Percentiles rank a stretch among this genome's conserved stretches.
Evolutionary conservation across 108 stramenopile species (phyloP).

Genomic region (Fistulifera pelliculosa): DNA sequence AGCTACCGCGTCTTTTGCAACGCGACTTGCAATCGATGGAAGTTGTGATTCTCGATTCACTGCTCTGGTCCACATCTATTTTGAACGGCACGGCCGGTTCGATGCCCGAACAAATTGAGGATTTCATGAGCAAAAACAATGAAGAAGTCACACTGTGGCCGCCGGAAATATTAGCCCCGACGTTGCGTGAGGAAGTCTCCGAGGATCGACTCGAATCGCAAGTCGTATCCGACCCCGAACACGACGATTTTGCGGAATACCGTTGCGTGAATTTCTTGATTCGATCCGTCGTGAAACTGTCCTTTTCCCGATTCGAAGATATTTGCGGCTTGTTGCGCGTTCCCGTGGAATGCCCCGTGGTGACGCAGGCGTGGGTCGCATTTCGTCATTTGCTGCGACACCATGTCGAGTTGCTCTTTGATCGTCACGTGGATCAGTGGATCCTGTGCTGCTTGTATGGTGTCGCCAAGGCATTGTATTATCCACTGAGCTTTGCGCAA

Average conservation of each 20-base stretch:
- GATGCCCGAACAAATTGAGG: constrained; percentile 3
- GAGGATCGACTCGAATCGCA: not conserved
- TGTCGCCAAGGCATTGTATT: constrained; percentile 18
- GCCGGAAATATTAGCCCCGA: constrained; percentile 14
- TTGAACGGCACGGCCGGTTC: constrained; percentile 3
- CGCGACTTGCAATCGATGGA: constrained; percentile 15
- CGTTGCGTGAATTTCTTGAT: constrained; percentile 19
- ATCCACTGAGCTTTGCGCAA: constrained; percentile 20
- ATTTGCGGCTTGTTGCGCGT: constrained; percentile 20
- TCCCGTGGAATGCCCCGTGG: constrained; percentile 5
- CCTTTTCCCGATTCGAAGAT: constrained; percentile 14
- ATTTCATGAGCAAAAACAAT: constrained; percentile 6
- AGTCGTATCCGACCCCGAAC: constrained; percentile 8
- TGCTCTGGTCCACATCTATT: constrained; percentile 10
- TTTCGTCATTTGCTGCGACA: constrained; percentile 29
- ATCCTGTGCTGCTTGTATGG: constrained; percentile 30
- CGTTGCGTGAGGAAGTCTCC: constrained; percentile 12
- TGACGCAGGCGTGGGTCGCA: constrained; percentile 25
- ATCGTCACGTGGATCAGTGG: constrained; percentile 33
- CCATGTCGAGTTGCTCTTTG: constrained; percentile 21
- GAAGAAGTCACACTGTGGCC: constrained; percentile 20
- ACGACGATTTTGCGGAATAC: constrained; percentile 16
- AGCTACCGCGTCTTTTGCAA: constrained; percentile 16
- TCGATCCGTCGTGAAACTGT: constrained; percentile 18
- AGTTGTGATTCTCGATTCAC: constrained; percentile 17